Conservation (phyloP, 2,329 filamentous ascomycete genomes). For the Nemania sp. region DNA sequence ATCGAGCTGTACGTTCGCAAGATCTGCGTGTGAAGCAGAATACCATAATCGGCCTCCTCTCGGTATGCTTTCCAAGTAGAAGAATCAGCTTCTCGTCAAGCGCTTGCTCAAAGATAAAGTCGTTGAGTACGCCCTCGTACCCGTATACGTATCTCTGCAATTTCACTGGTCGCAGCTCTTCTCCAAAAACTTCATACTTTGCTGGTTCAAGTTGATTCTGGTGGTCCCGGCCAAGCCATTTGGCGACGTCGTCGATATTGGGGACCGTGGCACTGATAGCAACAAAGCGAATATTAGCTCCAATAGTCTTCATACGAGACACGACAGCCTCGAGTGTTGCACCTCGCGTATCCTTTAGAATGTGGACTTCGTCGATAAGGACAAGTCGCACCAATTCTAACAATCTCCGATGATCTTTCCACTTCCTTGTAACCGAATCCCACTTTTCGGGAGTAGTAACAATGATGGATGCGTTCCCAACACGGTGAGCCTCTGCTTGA, state of each 20-base stretch:
- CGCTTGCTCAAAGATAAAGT: slow-evolving; percentile 75
- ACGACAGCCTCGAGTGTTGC: slow-evolving; percentile 83
- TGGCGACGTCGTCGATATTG: slow-evolving; percentile 78
- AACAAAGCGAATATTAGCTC: slow-evolving; percentile 75
- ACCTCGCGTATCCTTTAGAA: slow-evolving; percentile 77
- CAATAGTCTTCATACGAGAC: slow-evolving; percentile 83
- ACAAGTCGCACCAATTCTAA: slow-evolving; percentile 78
- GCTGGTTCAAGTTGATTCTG: slow-evolving; percentile 66
- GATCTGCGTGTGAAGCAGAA: slow-evolving; percentile 81
- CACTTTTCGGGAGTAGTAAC: slow-evolving; percentile 90
- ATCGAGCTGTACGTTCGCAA: slow-evolving; percentile 68
- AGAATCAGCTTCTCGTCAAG: slow-evolving; percentile 69
- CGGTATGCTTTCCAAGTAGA: slow-evolving; percentile 68
- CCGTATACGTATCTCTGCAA: slow-evolving; percentile 78
- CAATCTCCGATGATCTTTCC: slow-evolving; percentile 77
- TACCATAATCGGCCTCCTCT: slow-evolving; percentile 77
- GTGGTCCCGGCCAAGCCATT: slow-evolving; percentile 74
- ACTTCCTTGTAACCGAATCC: slow-evolving; percentile 87
- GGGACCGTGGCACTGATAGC: slow-evolving; percentile 84
- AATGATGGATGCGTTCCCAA: slow-evolving; percentile 79
- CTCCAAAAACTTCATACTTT: slow-evolving; percentile 70
- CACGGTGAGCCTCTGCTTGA: slow-evolving; percentile 64
- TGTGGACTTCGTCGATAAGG: slow-evolving; percentile 86
- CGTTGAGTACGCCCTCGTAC: slow-evolving; percentile 66
- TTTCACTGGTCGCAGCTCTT: slow-evolving; percentile 79